Evolutionary conservation across 176 grass and related monocot species (phyloP).

Genomic region (Pontederia crassipes): DNA sequence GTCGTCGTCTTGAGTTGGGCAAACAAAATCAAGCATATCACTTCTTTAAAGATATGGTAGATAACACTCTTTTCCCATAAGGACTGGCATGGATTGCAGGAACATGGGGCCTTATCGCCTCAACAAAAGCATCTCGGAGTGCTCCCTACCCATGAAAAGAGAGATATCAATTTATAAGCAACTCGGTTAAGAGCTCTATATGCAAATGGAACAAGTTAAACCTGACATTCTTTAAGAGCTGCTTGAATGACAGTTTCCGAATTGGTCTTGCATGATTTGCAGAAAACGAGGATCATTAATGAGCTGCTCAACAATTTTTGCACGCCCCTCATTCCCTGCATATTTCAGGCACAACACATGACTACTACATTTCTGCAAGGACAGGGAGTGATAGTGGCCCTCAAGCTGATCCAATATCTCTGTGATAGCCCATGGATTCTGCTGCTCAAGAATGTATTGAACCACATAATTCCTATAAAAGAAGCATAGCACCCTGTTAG

Average conservation of each 20-base stretch:
- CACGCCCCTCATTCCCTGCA: conserved; percentile 6
- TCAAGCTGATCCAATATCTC: conserved; percentile 46
- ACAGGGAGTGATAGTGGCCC: conserved; percentile 37
- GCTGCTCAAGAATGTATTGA: conserved; percentile 53
- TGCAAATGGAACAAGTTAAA: not conserved
- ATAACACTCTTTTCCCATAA: conserved; percentile 1
- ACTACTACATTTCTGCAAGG: conserved; percentile 77
- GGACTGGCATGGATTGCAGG: not conserved
- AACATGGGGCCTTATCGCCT: conserved; percentile 2
- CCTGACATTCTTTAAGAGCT: conserved; percentile 14
- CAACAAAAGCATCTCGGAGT: not conserved
- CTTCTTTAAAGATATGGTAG: too few species aligned
- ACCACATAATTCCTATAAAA: conserved; percentile 79
- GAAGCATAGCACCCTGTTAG: conserved; percentile 14
- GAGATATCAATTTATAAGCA: not conserved
- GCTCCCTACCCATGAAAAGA: not conserved
- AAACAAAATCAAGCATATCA: too few species aligned
- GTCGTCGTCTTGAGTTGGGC: too few species aligned
- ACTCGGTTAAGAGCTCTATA: not conserved
- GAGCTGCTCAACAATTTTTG: conserved; percentile 48
- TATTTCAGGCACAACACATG: conserved; percentile 56
- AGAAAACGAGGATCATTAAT: conserved; percentile 41
- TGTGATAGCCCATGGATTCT: conserved; percentile 38
- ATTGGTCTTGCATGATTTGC: conserved; percentile 17
- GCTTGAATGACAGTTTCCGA: conserved; percentile 14